Conservation (phyloP, 768 basidiomycete species). For the Chlorophyllum brunneum region DNA sequence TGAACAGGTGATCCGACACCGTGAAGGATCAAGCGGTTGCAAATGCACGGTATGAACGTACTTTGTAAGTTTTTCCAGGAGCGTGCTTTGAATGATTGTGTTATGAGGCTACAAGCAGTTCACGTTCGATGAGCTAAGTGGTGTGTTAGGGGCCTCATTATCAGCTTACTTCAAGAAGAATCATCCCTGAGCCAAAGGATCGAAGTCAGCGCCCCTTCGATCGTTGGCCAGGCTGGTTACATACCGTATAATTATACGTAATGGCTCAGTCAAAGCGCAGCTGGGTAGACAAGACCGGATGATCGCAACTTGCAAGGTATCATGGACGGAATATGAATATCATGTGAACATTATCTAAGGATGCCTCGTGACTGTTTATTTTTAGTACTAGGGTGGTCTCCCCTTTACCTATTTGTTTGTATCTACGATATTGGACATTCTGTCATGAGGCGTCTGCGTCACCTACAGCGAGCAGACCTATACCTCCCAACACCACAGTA, state of each 20-base stretch:
- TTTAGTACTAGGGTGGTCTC: too few species aligned
- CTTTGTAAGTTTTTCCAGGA: constrained; percentile 86
- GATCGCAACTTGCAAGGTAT: constrained; percentile 3
- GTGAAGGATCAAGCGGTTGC: constrained; percentile 11
- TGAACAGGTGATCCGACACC: constrained; percentile 27
- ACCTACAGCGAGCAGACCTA: too few species aligned
- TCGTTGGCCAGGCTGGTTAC: neutral
- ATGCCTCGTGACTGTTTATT: too few species aligned
- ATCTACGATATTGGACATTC: too few species aligned
- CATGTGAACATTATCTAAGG: too few species aligned
- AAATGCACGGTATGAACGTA: constrained; percentile 26
- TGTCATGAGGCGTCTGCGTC: too few species aligned
- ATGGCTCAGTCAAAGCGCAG: neutral
- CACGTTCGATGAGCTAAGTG: neutral
- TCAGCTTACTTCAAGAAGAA: constrained; percentile 72
- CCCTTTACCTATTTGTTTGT: too few species aligned
- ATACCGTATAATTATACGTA: neutral
- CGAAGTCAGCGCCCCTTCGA: neutral
- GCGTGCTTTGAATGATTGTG: constrained; percentile 87
- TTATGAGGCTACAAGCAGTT: constrained; percentile 66
- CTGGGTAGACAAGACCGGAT: neutral
- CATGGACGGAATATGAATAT: too few species aligned
- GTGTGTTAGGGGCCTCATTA: neutral
- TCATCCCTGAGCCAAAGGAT: constrained; percentile 44
- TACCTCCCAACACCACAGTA: too few species aligned